A percentile compares a stretch with the other conserved stretches of the same genome.
Conservation (phyloP, 2,329 filamentous ascomycete species). For the Arachnomyces sp. region DNA sequence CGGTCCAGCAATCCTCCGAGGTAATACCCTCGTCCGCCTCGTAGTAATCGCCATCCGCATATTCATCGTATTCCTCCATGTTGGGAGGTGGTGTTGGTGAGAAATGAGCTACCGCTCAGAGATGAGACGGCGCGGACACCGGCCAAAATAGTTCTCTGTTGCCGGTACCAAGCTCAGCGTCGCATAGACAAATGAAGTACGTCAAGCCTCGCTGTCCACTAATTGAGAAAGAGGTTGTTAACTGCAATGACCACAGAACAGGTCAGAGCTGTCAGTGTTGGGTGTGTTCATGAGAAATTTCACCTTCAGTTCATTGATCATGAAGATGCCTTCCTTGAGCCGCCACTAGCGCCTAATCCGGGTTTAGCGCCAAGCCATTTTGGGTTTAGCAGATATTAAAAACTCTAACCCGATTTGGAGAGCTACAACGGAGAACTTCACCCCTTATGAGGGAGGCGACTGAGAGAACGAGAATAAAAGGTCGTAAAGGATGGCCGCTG, state of each 20-base stretch:
- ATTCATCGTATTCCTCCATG: constrained; percentile 54
- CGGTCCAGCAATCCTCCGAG: constrained; percentile 95
- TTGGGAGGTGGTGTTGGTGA: no score
- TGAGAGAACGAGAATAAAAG: no score
- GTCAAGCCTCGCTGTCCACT: no score
- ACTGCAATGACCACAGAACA: constrained; percentile 3
- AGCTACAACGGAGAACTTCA: no score
- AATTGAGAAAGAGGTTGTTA: no score
- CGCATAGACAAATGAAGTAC: no score
- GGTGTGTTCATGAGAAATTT: neutral
- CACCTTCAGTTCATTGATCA: constrained; percentile 1
- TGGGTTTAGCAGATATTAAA: constrained; percentile 1
- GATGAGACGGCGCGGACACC: no score
- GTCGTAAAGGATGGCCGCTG: no score
- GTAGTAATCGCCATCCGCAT: constrained; percentile 61
- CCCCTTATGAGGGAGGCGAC: no score
- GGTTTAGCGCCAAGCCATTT: constrained; percentile 13
- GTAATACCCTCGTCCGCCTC: constrained; percentile 69
- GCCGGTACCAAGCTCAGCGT: no score
- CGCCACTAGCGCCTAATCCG: constrained; percentile 23
- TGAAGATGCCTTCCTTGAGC: constrained; percentile 9
- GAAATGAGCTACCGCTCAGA: no score
- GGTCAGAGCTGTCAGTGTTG: constrained; percentile 1
- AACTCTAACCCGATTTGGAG: constrained; percentile 1
- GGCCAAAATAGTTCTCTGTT: no score